Conservation (phyloP, 306 rosid genomes). For the Crotalaria pallida region DNA sequence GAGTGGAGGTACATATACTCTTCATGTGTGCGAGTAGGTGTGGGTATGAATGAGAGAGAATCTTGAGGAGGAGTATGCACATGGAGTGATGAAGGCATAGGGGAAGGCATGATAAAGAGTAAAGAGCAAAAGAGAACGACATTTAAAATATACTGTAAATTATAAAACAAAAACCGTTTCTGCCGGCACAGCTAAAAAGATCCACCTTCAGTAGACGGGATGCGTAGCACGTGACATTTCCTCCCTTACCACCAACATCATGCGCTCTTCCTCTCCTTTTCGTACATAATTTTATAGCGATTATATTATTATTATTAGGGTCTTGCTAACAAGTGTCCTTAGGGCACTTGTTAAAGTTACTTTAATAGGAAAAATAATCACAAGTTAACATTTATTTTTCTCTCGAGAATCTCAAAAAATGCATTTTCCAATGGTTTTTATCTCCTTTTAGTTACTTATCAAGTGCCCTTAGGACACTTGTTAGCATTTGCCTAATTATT, state of each 20-base stretch:
- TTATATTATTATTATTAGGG: too few relatives aligned
- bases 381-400: too few relatives aligned
- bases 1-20: conserved; percentile 5
- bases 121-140: conserved; percentile 6
- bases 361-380: too few relatives aligned
- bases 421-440: too few relatives aligned
- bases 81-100: conserved; percentile 31
- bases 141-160: background rate
- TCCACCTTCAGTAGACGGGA: conserved; percentile 13
- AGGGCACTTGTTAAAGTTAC: too few relatives aligned
- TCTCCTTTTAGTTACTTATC: too few relatives aligned
- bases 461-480: too few relatives aligned
- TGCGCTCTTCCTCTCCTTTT: background rate
- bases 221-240: conserved; percentile 54
- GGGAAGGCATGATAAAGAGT: conserved; percentile 14
- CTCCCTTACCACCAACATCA: conserved; percentile 35
- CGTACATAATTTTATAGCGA: background rate
- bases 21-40: background rate
- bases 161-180: conserved; percentile 28
- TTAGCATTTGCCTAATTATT: too few relatives aligned
- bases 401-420: too few relatives aligned
- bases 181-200: conserved; percentile 33
- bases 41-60: conserved; percentile 25
- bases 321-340: too few relatives aligned
- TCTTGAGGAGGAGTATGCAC: conserved; percentile 29